Conservation (phyloP, 108 stramenopile species). For the Aurantiochytrium sp. region DNA sequence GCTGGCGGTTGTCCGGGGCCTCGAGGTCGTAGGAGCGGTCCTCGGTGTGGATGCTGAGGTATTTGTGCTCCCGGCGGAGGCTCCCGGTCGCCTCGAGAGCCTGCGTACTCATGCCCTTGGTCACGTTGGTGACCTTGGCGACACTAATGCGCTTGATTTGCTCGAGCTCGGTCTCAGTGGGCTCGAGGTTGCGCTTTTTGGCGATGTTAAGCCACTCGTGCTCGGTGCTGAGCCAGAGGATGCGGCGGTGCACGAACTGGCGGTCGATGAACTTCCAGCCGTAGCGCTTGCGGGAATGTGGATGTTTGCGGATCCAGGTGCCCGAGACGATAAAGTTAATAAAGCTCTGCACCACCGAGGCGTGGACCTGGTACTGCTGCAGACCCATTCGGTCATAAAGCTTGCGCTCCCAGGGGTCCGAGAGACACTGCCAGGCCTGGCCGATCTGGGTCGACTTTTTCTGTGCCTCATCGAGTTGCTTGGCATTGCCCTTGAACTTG, state of each 20-base stretch:
- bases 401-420: constrained; percentile 10
- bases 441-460: neutral
- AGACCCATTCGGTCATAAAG: constrained; percentile 4
- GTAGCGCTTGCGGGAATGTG: neutral
- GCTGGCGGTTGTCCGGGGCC: neutral
- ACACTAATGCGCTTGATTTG: neutral
- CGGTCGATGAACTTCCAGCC: constrained; percentile 27
- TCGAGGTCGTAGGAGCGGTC: neutral
- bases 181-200: constrained; percentile 29
- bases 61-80: neutral
- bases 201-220: constrained; percentile 14
- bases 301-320: neutral
- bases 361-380: neutral
- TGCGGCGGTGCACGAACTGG: constrained; percentile 6
- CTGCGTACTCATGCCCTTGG: neutral
- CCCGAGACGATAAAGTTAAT: constrained; percentile 1
- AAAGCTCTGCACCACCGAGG: constrained; percentile 12
- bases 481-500: constrained; percentile 40
- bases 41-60: neutral
- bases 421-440: neutral
- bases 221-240: neutral
- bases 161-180: neutral
- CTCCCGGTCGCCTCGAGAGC: neutral
- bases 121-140: neutral
- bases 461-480: neutral